phyloP scores from a whole-genome alignment of 1,284 basidiomycete species.

The Pseudozyma sp. region DNA sequence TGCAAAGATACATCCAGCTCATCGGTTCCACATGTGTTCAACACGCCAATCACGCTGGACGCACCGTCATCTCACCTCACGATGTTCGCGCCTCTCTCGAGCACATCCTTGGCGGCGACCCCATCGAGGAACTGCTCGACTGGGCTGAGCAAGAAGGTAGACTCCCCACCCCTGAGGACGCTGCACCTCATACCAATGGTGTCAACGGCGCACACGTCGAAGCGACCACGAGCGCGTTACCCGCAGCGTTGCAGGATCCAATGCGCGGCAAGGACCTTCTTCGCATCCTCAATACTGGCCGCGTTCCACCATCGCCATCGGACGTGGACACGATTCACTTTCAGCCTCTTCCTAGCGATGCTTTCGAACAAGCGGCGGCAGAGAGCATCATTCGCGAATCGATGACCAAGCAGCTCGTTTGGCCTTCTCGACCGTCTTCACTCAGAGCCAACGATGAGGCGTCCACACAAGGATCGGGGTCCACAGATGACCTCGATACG shows the following conservation, averaged over 20 bases:
- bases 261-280: constrained; percentile 46
- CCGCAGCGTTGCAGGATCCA: constrained; percentile 31
- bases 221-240: constrained; percentile 9
- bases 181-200: constrained; percentile 8
- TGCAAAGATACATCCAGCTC: constrained; percentile 57
- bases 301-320: constrained; percentile 16
- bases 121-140: constrained; percentile 47
- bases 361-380: constrained; percentile 27
- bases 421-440: constrained; percentile 13
- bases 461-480: constrained; percentile 27
- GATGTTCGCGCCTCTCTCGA: constrained; percentile 53
- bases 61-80: constrained; percentile 34
- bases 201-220: constrained; percentile 14
- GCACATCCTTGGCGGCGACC: constrained; percentile 51
- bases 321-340: constrained; percentile 32
- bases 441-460: constrained; percentile 3
- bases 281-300: constrained; percentile 29
- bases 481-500: constrained; percentile 16
- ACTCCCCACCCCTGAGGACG: constrained; percentile 1
- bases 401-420: constrained; percentile 24
- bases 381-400: constrained; percentile 31
- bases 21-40: constrained; percentile 39
- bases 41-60: constrained; percentile 49
- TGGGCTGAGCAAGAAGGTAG: constrained; percentile 57
- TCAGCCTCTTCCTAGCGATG: constrained; percentile 11